A percentile compares a stretch with the other conserved stretches of the same genome.
These are phyloP conservation scores for Aspergillus sp. DNA, from an alignment of 2,329 filamentous ascomycete species.

Conservation along the genomic window DNA sequence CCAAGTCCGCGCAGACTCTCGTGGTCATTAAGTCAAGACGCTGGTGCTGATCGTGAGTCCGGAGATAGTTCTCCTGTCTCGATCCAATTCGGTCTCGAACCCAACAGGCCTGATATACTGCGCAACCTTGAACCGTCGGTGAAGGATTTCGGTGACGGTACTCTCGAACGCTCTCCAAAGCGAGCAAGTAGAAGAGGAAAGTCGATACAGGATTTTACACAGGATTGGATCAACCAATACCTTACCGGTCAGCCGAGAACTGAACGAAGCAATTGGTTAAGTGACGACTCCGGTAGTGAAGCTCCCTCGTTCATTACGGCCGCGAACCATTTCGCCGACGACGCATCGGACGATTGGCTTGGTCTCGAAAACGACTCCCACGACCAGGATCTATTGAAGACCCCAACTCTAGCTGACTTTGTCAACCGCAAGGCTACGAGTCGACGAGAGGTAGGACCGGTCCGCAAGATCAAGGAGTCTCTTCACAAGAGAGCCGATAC, in stretches of 20 bases:
- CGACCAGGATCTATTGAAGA: constrained; percentile 41
- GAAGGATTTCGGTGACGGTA: constrained; percentile 24
- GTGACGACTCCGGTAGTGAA: constrained; percentile 74
- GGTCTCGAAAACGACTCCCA: constrained; percentile 40
- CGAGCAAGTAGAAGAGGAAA: constrained; percentile 28
- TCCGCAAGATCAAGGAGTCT: constrained; percentile 33
- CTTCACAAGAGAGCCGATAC: constrained; percentile 42
- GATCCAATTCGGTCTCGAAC: constrained; percentile 25
- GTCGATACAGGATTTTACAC: constrained; percentile 61
- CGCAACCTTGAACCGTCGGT: constrained; percentile 26
- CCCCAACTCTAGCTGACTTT: constrained; percentile 41
- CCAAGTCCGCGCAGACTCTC: constrained; percentile 49
- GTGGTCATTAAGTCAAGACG: constrained; percentile 45
- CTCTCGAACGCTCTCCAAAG: constrained; percentile 26
- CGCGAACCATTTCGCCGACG: constrained; percentile 42
- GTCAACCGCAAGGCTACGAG: constrained; percentile 25
- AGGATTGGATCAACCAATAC: constrained; percentile 85
- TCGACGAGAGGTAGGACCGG: constrained; percentile 18
- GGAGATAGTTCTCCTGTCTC: constrained; percentile 36
- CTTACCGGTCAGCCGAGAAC: constrained; percentile 68
- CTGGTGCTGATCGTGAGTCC: constrained; percentile 41
- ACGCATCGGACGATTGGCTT: constrained; percentile 45
- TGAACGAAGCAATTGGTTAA: constrained; percentile 79
- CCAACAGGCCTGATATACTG: constrained; percentile 28
- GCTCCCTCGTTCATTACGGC: constrained; percentile 61